phyloP scores from a whole-genome alignment of 2,329 filamentous ascomycete species.

The Alternaria sp. region DNA sequence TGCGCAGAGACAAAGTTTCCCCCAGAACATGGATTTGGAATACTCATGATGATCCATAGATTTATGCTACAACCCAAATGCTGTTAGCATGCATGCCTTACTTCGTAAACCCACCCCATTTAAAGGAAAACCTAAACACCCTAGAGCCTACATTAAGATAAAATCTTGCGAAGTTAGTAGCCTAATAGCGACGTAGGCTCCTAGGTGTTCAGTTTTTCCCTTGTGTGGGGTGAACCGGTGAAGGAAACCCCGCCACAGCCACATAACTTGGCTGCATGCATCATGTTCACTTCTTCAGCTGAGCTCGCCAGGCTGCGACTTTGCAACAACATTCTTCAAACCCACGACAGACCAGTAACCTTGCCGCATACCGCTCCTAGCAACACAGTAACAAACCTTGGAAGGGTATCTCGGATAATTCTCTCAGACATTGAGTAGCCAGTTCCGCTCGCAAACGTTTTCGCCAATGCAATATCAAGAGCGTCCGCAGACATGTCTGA shows the following conservation, averaged over 20 bases:
- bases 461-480: background rate
- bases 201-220: too few species aligned
- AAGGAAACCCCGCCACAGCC: background rate
- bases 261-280: background rate
- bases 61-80: background rate
- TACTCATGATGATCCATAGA: background rate
- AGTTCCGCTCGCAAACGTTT: too few species aligned
- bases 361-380: background rate
- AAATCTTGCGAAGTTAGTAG: too few species aligned
- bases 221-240: too few species aligned
- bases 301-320: background rate
- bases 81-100: background rate
- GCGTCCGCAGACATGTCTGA: background rate
- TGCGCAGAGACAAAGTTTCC: fast-evolving
- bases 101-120: too few species aligned
- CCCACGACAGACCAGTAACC: too few species aligned
- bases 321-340: background rate
- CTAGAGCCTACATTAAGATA: too few species aligned
- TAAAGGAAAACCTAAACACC: too few species aligned
- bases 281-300: background rate
- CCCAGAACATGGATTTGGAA: background rate
- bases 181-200: too few species aligned
- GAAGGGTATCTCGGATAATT: background rate
- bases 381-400: background rate
- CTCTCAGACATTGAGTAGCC: background rate